Evolutionary conservation across 768 basidiomycete species (phyloP), one percentile per base, ranked within the genome.

Genomic region (Trametes cingulata): DNA sequence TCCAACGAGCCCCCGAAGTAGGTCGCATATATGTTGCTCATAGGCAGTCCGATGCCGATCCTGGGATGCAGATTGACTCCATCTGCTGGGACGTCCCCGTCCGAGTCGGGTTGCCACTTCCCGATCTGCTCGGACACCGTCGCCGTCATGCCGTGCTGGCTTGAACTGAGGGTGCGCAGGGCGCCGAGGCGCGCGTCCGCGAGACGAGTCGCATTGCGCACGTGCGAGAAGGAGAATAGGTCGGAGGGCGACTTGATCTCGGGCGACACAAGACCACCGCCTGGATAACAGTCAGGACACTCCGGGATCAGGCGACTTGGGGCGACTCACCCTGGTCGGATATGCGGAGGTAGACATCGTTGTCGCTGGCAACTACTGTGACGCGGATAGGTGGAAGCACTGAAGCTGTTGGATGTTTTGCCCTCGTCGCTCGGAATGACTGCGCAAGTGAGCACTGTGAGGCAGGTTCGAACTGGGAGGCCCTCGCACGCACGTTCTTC

Each of bases 21-120:
- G 83, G 86, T 92, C 59, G 92, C 86, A 72, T 85, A 93, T 36
- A 94, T 93, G 67, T 91, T 88, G 70, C 92, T 91, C 91, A 94
- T 91, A 0, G 92, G 91, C 19, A 94, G 74, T 6, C 92, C 92
- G 45, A 94, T 86, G 2, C 92, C 92, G 56, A 93, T 88, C 42
- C 82, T 78, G 45, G 82, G 81, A 71, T 87, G 88, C 7, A 76
- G 76, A 29, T 78, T 80, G 37, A 81, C 77, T 39, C 76, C 75
- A 24, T 74, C 73, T 56, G 82, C 81, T 24, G 77, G 76, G 63
- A 65, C 65, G 57, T 71, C 64, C 17, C 43, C 56, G 10, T 53
- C 67, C 40, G 65, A 20, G 64, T 67, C 56, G 60, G 74, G 66
- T 65, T 78, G 72, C 81, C 81, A 83, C 40, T 74, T 72, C 19